Percentiles rank a stretch among this genome's conserved stretches.
phyloP scores from a whole-genome alignment of 305 asterid species.

The Nicotiana rustica region DNA sequence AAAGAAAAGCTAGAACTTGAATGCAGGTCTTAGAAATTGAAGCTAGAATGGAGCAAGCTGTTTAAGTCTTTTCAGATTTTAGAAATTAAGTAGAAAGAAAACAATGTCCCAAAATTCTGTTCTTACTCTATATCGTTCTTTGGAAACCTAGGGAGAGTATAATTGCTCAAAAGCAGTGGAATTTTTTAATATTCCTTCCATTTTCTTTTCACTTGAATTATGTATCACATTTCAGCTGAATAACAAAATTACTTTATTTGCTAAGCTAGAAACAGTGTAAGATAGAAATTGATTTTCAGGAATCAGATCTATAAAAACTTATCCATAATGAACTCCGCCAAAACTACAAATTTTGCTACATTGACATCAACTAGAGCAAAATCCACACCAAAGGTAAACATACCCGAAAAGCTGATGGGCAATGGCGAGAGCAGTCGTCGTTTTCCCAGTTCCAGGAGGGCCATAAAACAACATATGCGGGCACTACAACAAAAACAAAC shows the following conservation, averaged over 20 bases:
- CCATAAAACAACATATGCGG: conserved; percentile 98
- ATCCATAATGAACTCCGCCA: background rate
- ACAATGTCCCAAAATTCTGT: background rate
- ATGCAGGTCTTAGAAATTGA: conserved; percentile 14
- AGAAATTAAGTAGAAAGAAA: background rate
- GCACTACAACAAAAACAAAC: conserved; percentile 53
- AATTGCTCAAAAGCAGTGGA: conserved; percentile 19
- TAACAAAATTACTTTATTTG: background rate
- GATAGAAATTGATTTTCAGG: background rate
- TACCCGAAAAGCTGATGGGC: conserved; percentile 97
- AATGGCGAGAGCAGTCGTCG: conserved; percentile 95
- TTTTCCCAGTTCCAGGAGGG: conserved; percentile 98
- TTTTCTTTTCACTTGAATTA: conserved; percentile 25
- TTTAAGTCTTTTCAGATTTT: background rate
- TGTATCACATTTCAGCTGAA: background rate
- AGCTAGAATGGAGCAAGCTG: conserved; percentile 11
- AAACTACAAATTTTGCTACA: background rate
- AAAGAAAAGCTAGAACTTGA: background rate
- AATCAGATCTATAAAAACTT: background rate
- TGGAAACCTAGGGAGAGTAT: background rate
- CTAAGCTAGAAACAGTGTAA: background rate
- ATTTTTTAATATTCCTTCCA: background rate
- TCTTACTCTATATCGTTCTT: background rate
- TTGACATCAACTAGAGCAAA: background rate
- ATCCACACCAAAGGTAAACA: conserved; percentile 11